These are phyloP conservation scores for Yarrowia deformans DNA, from an alignment of 805 yeast genomes.

Conservation along the genomic window DNA sequence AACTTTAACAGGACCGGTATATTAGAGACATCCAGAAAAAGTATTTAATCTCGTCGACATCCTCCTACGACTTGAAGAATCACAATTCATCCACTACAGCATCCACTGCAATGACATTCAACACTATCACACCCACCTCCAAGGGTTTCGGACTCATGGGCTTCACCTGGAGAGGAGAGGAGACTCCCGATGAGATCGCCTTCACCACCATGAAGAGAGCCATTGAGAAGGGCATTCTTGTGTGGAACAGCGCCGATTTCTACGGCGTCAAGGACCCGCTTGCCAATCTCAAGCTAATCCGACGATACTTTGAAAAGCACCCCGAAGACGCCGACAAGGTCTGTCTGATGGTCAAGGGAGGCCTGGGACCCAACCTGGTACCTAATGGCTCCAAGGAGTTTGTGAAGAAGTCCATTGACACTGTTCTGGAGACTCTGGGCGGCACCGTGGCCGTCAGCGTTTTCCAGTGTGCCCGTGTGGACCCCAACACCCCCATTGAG, in stretches of 20 bases:
- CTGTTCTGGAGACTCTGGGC: constrained; percentile 47
- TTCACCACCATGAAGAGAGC: constrained; percentile 63
- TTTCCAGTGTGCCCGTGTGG: constrained; percentile 79
- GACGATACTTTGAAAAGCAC: constrained; percentile 62
- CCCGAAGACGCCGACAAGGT: constrained; percentile 66
- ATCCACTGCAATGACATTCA: constrained; percentile 2
- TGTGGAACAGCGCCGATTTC: constrained; percentile 80
- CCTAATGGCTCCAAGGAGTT: constrained; percentile 63
- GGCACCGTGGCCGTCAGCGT: constrained; percentile 53
- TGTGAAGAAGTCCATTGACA: constrained; percentile 59
- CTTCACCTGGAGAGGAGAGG: constrained; percentile 67
- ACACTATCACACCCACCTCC: constrained; percentile 30
- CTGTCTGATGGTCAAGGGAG: constrained; percentile 74
- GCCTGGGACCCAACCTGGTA: constrained; percentile 51
- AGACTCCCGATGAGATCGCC: constrained; percentile 62
- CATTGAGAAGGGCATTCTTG: constrained; percentile 57
- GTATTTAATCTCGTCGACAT: no score
- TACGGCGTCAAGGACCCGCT: constrained; percentile 63
- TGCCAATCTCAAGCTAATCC: constrained; percentile 63
- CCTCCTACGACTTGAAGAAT: no score
- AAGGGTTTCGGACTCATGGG: constrained; percentile 84
- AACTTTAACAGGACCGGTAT: no score
- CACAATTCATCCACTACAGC: background rate
- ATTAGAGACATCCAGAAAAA: no score
- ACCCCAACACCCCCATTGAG: constrained; percentile 60